Evolutionary conservation across 768 basidiomycete species (phyloP).

Genomic region (Chlorophyllum brunneum): DNA sequence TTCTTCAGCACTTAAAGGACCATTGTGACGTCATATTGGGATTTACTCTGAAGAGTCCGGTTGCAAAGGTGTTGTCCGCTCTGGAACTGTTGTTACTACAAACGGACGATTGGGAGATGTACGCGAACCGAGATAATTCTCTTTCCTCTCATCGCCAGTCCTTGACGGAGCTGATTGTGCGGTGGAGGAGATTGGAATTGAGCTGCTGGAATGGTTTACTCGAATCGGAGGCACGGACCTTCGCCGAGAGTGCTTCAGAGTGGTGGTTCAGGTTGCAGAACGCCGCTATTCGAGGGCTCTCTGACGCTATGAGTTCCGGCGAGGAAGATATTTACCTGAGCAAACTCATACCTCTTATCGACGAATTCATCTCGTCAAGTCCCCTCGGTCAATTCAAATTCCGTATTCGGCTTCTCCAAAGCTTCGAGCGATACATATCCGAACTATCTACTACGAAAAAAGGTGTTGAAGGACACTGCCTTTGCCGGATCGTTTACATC

Average conservation of each 20-base stretch:
- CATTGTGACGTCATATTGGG: conserved; percentile 65
- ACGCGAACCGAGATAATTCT: conserved; percentile 87
- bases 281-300: conserved; percentile 58
- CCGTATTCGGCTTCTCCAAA: conserved; percentile 62
- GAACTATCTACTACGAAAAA: conserved; percentile 31
- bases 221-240: conserved; percentile 58
- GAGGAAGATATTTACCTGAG: conserved; percentile 49
- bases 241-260: conserved; percentile 42
- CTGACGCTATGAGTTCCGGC: conserved; percentile 37
- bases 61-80: conserved; percentile 79
- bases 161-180: conserved; percentile 71
- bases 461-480: conserved; percentile 22
- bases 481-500: conserved; percentile 53
- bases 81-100: conserved; percentile 84
- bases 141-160: conserved; percentile 63
- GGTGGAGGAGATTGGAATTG: conserved; percentile 89
- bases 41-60: conserved; percentile 60
- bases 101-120: conserved; percentile 95
- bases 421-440: conserved; percentile 55
- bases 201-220: conserved; percentile 83
- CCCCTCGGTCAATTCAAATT: conserved; percentile 81
- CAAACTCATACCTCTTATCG: conserved; percentile 70
- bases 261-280: conserved; percentile 96
- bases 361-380: conserved; percentile 69
- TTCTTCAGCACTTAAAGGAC: conserved; percentile 77